A percentile compares a stretch with the other conserved stretches of the same genome.
phyloP scores from a whole-genome alignment of 345 rosid genomes.

The Euclidium syriacum region DNA sequence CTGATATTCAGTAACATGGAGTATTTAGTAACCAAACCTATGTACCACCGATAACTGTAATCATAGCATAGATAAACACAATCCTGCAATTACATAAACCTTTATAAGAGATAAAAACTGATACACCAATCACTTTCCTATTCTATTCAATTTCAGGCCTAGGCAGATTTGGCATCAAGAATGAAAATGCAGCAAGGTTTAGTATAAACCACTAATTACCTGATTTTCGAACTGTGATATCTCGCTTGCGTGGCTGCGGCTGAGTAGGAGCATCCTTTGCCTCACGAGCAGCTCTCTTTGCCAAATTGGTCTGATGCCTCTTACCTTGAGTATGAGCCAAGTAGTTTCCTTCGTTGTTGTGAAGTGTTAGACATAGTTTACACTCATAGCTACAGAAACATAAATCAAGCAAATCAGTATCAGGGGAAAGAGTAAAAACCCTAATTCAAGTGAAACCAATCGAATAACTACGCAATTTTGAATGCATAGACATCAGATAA shows the following conservation, averaged over 20 bases:
- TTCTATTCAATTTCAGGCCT: neutral
- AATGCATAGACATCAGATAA: neutral
- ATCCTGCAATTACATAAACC: neutral
- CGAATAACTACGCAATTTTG: neutral
- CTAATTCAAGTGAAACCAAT: neutral
- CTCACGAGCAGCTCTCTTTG: conserved; percentile 96
- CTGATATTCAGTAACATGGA: neutral
- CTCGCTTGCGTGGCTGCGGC: conserved; percentile 94
- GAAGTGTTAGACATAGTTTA: conserved; percentile 91
- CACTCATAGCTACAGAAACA: conserved; percentile 96
- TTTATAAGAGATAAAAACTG: neutral
- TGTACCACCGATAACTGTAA: neutral
- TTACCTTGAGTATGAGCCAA: conserved; percentile 97
- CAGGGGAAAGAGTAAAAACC: too few relatives aligned
- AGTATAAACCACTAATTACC: conserved; percentile 27
- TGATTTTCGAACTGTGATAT: conserved; percentile 72
- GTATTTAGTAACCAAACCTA: neutral
- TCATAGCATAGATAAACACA: neutral
- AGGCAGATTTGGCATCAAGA: neutral
- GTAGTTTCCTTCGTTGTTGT: conserved; percentile 99
- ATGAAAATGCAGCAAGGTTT: neutral
- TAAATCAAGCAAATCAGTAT: too few relatives aligned
- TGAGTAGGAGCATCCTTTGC: conserved; percentile 86
- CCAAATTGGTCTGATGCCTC: conserved; percentile 95
- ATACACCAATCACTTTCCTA: neutral